A percentile compares a stretch with the other conserved stretches of the same genome.
Conservation (phyloP, 2,329 filamentous ascomycete species). For the Fusarium albidum region DNA sequence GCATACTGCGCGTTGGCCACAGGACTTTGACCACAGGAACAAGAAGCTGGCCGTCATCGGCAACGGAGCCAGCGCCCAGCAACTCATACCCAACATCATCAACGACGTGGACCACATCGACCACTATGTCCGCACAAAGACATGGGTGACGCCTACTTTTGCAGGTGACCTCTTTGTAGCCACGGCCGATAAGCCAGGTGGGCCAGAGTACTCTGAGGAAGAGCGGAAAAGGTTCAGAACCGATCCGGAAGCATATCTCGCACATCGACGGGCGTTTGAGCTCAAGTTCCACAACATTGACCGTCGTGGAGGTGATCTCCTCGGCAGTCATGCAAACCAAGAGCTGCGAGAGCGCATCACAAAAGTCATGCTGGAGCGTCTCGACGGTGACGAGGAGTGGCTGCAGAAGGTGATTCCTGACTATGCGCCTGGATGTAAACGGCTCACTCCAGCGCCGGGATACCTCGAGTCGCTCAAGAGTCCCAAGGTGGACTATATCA, state of each 20-base stretch:
- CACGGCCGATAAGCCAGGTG: background rate
- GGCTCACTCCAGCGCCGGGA: background rate
- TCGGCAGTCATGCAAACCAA: background rate
- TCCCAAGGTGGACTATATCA: conserved; percentile 1
- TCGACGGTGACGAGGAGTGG: conserved; percentile 1
- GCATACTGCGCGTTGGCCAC: background rate
- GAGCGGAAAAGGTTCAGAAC: background rate
- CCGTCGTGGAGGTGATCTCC: background rate
- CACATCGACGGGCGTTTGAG: background rate
- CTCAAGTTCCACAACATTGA: background rate
- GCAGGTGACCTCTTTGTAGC: background rate
- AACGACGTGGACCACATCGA: background rate
- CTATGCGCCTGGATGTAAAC: conserved; percentile 1
- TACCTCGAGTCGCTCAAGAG: conserved; percentile 1
- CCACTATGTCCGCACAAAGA: background rate
- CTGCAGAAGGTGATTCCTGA: background rate
- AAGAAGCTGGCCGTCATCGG: conserved; percentile 1
- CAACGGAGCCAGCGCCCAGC: background rate
- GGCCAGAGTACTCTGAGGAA: background rate
- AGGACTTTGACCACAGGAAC: background rate
- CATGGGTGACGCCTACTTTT: conserved; percentile 1
- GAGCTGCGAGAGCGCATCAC: background rate
- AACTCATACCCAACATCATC: background rate
- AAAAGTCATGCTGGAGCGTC: conserved; percentile 1
- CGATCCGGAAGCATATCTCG: background rate